Conservation (phyloP, 805 yeast species). For the Candida pseudofarinosa region DNA sequence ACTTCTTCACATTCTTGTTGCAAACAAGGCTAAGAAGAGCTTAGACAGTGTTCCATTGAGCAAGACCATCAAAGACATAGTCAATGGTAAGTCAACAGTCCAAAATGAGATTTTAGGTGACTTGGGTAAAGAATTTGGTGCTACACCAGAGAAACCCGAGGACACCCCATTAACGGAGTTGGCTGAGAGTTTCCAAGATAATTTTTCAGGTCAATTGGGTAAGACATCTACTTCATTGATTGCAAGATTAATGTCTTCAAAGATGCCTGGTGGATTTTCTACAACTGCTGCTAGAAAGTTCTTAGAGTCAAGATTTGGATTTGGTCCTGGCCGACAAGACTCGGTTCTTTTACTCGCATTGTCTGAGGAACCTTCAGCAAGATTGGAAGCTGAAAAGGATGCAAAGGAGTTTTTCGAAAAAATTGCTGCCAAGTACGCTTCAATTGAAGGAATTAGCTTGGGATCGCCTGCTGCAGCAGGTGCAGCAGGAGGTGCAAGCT, state of each 20-base stretch:
- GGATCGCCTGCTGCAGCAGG: constrained; percentile 61
- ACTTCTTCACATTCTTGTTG: constrained; percentile 83
- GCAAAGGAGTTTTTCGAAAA: constrained; percentile 88
- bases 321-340: constrained; percentile 93
- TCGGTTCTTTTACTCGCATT: constrained; percentile 78
- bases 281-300: constrained; percentile 89
- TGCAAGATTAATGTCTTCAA: constrained; percentile 88
- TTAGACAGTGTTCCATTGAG: constrained; percentile 80
- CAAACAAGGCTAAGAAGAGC: constrained; percentile 91
- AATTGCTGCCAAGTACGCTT: constrained; percentile 79
- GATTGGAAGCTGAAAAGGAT: constrained; percentile 82
- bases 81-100: constrained; percentile 97
- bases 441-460: constrained; percentile 74
- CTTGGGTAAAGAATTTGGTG: constrained; percentile 95
- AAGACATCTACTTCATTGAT: constrained; percentile 87
- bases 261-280: constrained; percentile 99
- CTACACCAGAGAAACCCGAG: constrained; percentile 98
- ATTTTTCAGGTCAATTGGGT: constrained; percentile 85
- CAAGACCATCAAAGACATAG: constrained; percentile 94
- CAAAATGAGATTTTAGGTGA: constrained; percentile 99
- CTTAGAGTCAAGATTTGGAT: constrained; percentile 88
- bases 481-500: constrained; percentile 63
- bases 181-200: constrained; percentile 92
- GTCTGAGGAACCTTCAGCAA: constrained; percentile 85
- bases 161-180: constrained; percentile 94